Percentiles rank a stretch among this genome's conserved stretches.
phyloP scores from a whole-genome alignment of 352 stramenopile genomes.

The Phytophthora ohioensis region DNA sequence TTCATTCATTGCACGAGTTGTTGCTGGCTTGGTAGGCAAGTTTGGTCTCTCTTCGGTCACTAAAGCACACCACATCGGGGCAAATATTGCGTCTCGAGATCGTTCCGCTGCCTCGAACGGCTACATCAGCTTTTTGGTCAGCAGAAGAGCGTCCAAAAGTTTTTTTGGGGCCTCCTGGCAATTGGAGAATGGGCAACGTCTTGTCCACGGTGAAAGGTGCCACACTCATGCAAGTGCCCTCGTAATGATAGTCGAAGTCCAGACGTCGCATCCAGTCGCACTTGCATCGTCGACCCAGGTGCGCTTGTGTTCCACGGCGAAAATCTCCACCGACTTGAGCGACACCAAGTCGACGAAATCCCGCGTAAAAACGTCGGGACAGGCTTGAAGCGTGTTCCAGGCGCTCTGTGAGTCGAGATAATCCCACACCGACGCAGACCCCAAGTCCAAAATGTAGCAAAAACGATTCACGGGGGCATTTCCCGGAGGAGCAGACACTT shows the following conservation, averaged over 20 bases:
- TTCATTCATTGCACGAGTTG: constrained; percentile 29
- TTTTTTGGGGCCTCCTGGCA: constrained; percentile 11
- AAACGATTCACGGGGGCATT: constrained; percentile 2
- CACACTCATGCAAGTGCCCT: constrained; percentile 1
- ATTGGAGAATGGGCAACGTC: constrained; percentile 21
- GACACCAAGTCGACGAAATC: constrained; percentile 15
- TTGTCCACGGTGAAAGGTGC: constrained; percentile 21
- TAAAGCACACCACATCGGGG: constrained; percentile 11
- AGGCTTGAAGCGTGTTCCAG: constrained; percentile 12
- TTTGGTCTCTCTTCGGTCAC: background rate
- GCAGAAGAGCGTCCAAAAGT: constrained; percentile 14
- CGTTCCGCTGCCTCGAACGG: constrained; percentile 5
- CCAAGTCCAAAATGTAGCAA: constrained; percentile 24
- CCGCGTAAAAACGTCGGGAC: constrained; percentile 4
- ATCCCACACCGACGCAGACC: constrained; percentile 20
- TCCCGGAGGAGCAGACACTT: background rate
- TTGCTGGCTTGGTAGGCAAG: constrained; percentile 1
- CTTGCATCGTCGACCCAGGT: constrained; percentile 27
- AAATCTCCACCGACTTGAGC: constrained; percentile 15
- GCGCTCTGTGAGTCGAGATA: constrained; percentile 18
- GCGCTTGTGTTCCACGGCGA: constrained; percentile 22
- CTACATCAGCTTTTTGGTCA: constrained; percentile 17
- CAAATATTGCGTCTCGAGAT: constrained; percentile 7
- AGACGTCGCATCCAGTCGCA: constrained; percentile 37
- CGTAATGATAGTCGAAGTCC: constrained; percentile 15